phyloP scores from a whole-genome alignment of 169 alveolate genomes.

The Plasmodium knowlesi region DNA sequence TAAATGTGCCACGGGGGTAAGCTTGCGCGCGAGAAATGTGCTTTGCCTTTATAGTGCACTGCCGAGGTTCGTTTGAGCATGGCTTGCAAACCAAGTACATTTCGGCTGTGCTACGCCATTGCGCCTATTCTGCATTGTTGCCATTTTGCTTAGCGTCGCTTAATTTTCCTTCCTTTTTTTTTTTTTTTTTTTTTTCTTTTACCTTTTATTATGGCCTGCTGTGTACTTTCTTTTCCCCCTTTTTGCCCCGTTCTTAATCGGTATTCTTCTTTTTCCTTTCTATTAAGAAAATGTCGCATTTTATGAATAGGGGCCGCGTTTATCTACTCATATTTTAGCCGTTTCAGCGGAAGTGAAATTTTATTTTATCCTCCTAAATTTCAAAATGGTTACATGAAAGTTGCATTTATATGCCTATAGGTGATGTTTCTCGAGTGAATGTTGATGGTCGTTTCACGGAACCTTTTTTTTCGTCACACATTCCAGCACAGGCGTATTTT shows the following conservation, averaged over 20 bases:
- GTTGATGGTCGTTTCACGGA: background rate
- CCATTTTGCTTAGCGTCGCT: background rate
- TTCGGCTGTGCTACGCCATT: background rate
- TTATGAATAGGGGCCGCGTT: background rate
- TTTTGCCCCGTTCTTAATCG: background rate
- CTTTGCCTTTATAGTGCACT: slow-evolving; percentile 5
- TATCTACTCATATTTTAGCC: background rate
- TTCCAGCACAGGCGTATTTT: background rate
- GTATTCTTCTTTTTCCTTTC: background rate
- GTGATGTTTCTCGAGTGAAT: background rate
- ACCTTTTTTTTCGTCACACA: background rate
- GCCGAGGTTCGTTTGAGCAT: background rate
- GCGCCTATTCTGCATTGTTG: background rate
- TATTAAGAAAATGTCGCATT: background rate
- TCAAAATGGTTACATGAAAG: background rate
- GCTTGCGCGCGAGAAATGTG: background rate
- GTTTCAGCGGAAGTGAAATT: background rate
- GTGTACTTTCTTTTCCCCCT: background rate
- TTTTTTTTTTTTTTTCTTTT: background rate
- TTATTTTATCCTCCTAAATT: background rate
- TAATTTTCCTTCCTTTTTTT: background rate
- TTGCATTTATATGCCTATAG: background rate
- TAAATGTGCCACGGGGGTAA: background rate
- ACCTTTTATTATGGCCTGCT: background rate
- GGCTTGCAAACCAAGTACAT: background rate